Conservation (phyloP, 352 stramenopile genomes). For the Phytophthora pluvialis region DNA sequence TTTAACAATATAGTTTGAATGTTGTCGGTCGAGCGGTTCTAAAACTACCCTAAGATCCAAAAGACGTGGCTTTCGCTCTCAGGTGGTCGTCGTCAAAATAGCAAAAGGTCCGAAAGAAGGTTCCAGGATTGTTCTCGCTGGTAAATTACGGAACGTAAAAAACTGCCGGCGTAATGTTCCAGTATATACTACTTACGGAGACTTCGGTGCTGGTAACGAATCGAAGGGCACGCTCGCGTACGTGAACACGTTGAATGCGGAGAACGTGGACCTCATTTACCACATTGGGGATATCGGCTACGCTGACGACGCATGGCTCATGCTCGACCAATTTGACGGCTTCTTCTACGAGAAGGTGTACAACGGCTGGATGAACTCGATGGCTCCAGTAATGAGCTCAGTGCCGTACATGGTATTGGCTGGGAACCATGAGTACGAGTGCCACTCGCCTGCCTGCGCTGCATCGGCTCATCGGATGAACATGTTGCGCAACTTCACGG, state of each 20-base stretch:
- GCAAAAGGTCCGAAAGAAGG: no score
- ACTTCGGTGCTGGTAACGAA: conserved; percentile 51
- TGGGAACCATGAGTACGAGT: conserved; percentile 90
- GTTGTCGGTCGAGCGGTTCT: no score
- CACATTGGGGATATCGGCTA: conserved; percentile 76
- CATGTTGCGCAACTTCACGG: conserved; percentile 74
- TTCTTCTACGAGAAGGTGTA: conserved; percentile 89
- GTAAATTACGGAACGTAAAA: no score
- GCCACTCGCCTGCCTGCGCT: conserved; percentile 66
- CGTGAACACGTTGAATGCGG: conserved; percentile 36
- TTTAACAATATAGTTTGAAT: no score
- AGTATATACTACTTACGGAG: not conserved
- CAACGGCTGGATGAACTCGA: conserved; percentile 79
- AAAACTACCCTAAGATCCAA: no score
- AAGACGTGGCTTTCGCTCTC: no score
- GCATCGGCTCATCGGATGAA: conserved; percentile 47
- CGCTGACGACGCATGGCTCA: conserved; percentile 35
- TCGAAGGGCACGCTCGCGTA: conserved; percentile 39
- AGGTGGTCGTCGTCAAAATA: no score
- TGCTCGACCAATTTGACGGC: conserved; percentile 37
- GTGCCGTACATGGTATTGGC: conserved; percentile 81
- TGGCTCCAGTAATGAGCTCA: conserved; percentile 49
- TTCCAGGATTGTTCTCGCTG: no score
- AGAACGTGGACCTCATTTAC: conserved; percentile 60
- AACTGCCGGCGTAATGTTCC: no score